Percentiles rank a stretch among this genome's conserved stretches.
phyloP scores from a whole-genome alignment of 2,329 filamentous ascomycete genomes.

The Beauveria asiatica region DNA sequence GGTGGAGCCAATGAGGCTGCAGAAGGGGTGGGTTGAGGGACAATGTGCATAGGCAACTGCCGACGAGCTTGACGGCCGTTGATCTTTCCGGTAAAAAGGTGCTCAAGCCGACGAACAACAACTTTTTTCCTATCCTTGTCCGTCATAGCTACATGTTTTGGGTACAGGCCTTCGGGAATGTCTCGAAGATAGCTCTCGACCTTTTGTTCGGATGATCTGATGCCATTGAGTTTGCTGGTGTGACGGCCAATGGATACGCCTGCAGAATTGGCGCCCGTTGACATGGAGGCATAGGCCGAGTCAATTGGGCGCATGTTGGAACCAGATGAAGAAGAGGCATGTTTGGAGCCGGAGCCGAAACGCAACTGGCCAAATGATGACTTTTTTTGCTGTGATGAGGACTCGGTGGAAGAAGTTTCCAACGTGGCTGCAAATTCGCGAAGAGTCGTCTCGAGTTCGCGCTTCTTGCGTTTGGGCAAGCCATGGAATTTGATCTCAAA shows the following conservation, averaged over 20 bases:
- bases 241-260: constrained; percentile 31
- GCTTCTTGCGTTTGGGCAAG: constrained; percentile 61
- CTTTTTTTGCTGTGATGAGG: constrained; percentile 35
- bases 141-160: constrained; percentile 52
- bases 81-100: constrained; percentile 70
- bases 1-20: not conserved
- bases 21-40: constrained; percentile 6
- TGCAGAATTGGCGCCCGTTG: constrained; percentile 38
- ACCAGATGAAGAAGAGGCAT: constrained; percentile 43
- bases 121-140: constrained; percentile 70
- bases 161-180: constrained; percentile 61
- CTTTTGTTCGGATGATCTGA: constrained; percentile 44
- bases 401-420: constrained; percentile 37
- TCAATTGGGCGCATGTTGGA: constrained; percentile 47
- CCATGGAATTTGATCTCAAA: constrained; percentile 79
- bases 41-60: constrained; percentile 16
- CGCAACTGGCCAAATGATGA: constrained; percentile 32
- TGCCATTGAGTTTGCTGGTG: constrained; percentile 20
- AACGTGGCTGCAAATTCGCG: constrained; percentile 61
- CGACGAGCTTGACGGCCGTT: constrained; percentile 29
- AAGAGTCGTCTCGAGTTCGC: constrained; percentile 66
- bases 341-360: constrained; percentile 38
- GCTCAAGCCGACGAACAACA: constrained; percentile 68
- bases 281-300: constrained; percentile 63
- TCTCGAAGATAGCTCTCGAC: constrained; percentile 64